These are phyloP conservation scores for Thalassiosira profunda DNA, from an alignment of 108 stramenopile genomes.

Conservation along the genomic window DNA sequence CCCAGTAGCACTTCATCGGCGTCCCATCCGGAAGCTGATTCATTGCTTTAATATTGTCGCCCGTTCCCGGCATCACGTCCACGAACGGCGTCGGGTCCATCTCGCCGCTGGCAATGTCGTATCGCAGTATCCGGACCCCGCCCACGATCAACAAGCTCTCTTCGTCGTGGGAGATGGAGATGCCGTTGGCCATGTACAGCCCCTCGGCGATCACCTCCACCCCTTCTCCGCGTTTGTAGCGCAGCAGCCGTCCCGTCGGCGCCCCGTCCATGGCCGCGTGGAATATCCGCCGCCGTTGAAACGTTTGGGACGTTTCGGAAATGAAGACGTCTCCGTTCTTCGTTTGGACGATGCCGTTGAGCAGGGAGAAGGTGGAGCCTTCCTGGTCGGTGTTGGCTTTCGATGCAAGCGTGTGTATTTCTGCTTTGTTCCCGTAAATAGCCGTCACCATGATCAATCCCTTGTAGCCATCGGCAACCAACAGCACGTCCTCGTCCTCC, in stretches of 20 bases:
- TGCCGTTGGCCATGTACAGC: conserved; percentile 37
- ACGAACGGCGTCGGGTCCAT: conserved; percentile 16
- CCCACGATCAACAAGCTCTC: conserved; percentile 24
- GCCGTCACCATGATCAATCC: conserved; percentile 20
- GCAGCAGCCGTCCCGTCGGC: conserved; percentile 15
- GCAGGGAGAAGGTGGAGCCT: conserved; percentile 18
- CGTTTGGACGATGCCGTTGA: conserved; percentile 25
- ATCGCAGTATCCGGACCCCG: conserved; percentile 22
- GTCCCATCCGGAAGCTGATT: conserved; percentile 17
- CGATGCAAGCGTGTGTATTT: conserved; percentile 13
- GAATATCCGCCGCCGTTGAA: conserved; percentile 36
- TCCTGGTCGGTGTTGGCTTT: conserved; percentile 20
- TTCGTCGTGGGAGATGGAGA: conserved; percentile 16
- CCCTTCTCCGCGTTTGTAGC: background rate
- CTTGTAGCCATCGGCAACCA: conserved; percentile 37
- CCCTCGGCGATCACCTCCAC: conserved; percentile 23
- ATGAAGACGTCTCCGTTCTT: conserved; percentile 31
- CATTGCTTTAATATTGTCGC: conserved; percentile 38
- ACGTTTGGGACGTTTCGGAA: conserved; percentile 32
- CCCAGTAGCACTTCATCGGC: conserved; percentile 26
- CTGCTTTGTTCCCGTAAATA: conserved; percentile 16
- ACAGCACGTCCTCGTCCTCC: conserved; percentile 22
- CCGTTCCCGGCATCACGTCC: conserved; percentile 35
- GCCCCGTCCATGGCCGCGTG: conserved; percentile 40
- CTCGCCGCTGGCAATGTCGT: background rate